Conservation (phyloP, 2,329 filamentous ascomycete species). For the Neofusicoccum ribis region DNA sequence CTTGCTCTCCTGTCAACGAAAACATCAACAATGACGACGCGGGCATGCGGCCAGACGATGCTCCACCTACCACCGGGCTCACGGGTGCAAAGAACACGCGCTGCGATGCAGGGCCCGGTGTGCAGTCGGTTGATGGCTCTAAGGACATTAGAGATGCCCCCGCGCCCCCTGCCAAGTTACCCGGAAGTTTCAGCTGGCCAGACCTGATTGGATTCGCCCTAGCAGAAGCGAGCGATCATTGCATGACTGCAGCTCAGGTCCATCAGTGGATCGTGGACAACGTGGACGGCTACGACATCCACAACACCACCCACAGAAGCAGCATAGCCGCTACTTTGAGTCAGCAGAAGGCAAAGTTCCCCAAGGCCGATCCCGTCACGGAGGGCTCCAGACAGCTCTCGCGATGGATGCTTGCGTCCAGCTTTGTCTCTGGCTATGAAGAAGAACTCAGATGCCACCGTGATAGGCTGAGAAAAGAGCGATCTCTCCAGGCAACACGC, state of each 20-base stretch:
- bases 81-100: not conserved
- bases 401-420: not conserved
- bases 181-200: constrained; percentile 10
- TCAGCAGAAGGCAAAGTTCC: constrained; percentile 11
- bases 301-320: constrained; percentile 9
- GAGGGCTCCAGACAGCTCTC: constrained; percentile 8
- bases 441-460: not conserved
- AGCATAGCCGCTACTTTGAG: constrained; percentile 12
- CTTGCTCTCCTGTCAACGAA: constrained; percentile 10
- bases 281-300: not conserved
- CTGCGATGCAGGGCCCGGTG: not conserved
- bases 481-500: not conserved
- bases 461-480: not conserved
- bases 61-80: not conserved
- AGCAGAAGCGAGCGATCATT: constrained; percentile 1
- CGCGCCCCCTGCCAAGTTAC: not conserved
- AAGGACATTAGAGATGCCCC: not conserved
- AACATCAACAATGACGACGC: constrained; percentile 8
- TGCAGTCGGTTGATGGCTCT: not conserved
- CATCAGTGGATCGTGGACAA: constrained; percentile 15
- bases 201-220: constrained; percentile 17
- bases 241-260: constrained; percentile 12
- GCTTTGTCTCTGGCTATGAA: not conserved
- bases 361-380: not conserved
- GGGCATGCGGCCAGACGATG: constrained; percentile 6